Base-by-base conservation (phyloP, 1,284 basidiomycete species). In the Pseudomicrostroma phylloplanum region DNA sequence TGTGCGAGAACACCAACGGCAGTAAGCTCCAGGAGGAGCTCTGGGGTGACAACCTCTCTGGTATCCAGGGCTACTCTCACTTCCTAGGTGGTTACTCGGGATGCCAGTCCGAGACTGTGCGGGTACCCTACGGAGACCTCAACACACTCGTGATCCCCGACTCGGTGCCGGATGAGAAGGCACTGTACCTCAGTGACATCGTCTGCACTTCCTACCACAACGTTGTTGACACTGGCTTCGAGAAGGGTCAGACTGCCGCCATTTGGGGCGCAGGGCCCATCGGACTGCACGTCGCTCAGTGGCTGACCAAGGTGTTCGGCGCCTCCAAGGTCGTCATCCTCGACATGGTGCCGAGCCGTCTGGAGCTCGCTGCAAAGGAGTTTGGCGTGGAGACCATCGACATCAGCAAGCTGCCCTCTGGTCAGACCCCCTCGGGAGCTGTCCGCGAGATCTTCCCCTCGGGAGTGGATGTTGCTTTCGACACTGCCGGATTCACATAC, bases 51-150 rank as follows among this genome's bases (percentile, higher is more conserved):
- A 76, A 66, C 64, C 70, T 63, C 67, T 59, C 66, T 49, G 65
- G 61, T 25, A 46, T 67, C 46, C 56, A 76, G 21, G 74, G 75
- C 1, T 88, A 88, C 79, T 85, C 85, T 15, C 87, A 88, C 79
- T 85, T 88, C 68, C 86, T 87, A 0, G 87, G 88, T 2, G 88
- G 88, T 1, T 89, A 86, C 73, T 83, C 88, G 1, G 88, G 85
- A 21, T 87, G 87, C 0, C 89, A 90, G 73, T 70, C 76, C 21
- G 80, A 81, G 62, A 80, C 80, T 63, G 77, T 81, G 58, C 83
- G 86, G 42, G 85, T 89, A 1, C 88, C 88, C 0, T 85, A 86
- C 69, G 88, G 85, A 55, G 83, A 88, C 57, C 85, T 87, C 62
- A 89, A 89, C 79, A 82, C 86, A 48, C 82, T 90, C 42, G 85